Evolutionary conservation across 495 filamentous ascomycete genomes (phyloP).

Genomic region (Penicillium tannophilum): DNA sequence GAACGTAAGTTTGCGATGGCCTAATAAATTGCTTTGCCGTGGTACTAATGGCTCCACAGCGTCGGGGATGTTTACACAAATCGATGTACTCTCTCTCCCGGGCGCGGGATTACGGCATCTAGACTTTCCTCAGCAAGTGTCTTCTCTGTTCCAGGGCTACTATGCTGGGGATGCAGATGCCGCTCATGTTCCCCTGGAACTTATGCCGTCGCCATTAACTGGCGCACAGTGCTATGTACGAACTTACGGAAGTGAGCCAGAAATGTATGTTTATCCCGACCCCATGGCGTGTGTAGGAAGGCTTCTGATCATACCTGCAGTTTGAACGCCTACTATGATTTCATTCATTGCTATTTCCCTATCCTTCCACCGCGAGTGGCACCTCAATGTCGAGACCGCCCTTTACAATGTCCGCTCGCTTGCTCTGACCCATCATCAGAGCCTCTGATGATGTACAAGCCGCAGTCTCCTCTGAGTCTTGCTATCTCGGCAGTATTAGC

Average conservation of each 20-base stretch:
- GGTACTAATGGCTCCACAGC: conserved; percentile 26
- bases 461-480: conserved; percentile 56
- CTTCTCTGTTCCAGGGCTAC: conserved; percentile 41
- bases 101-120: conserved; percentile 46
- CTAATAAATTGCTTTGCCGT: background rate
- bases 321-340: conserved; percentile 62
- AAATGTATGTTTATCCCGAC: conserved; percentile 36
- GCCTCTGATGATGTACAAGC: conserved; percentile 41
- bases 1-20: conserved; percentile 32
- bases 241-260: conserved; percentile 44
- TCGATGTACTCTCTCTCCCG: conserved; percentile 46
- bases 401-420: conserved; percentile 44
- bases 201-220: conserved; percentile 35
- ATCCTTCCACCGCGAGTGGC: conserved; percentile 55
- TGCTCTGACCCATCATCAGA: conserved; percentile 47
- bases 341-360: conserved; percentile 61
- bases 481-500: conserved; percentile 59
- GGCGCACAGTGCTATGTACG: conserved; percentile 36
- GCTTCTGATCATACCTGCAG: conserved; percentile 32
- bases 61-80: conserved; percentile 44
- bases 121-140: conserved; percentile 39
- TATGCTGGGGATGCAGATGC: conserved; percentile 30
- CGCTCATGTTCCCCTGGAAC: conserved; percentile 35
- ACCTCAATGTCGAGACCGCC: conserved; percentile 46
- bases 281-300: conserved; percentile 17